These are phyloP conservation scores for Cystobasidium ongulense DNA, from an alignment of 768 basidiomycete species.

Conservation along the genomic window DNA sequence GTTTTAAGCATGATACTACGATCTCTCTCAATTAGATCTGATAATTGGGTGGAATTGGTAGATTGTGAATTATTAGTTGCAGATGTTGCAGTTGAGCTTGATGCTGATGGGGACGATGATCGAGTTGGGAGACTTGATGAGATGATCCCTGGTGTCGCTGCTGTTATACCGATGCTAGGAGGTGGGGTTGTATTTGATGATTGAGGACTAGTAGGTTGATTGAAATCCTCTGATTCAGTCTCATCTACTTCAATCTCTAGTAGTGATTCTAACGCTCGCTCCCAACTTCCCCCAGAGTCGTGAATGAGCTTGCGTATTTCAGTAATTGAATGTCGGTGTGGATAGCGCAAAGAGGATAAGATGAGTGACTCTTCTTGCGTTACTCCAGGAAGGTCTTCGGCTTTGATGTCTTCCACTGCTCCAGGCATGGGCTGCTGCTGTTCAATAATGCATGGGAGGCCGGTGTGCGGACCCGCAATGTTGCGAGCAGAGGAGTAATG, in stretches of 20 bases:
- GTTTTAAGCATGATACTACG: neutral
- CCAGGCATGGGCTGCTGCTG: constrained; percentile 2
- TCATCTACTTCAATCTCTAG: constrained; percentile 28
- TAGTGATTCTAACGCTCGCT: constrained; percentile 20
- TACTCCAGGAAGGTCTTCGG: neutral
- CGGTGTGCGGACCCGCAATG: constrained; percentile 70
- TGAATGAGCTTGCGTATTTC: constrained; percentile 31
- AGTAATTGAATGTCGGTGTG: constrained; percentile 23
- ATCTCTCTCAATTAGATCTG: constrained; percentile 11
- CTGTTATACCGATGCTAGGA: neutral
- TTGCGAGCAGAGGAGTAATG: constrained; percentile 92
- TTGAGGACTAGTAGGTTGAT: constrained; percentile 5
- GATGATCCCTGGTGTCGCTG: neutral
- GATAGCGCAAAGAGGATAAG: constrained; percentile 27
- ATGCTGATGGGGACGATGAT: constrained; percentile 21
- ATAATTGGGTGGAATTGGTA: constrained; percentile 13
- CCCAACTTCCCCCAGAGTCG: constrained; percentile 26
- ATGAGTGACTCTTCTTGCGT: constrained; percentile 32
- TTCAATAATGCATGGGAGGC: constrained; percentile 44
- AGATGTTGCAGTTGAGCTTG: constrained; percentile 29
- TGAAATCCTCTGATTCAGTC: constrained; percentile 26
- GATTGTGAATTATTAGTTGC: neutral
- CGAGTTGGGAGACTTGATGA: neutral
- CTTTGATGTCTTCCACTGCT: neutral
- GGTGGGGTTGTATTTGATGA: neutral